Evolutionary conservation across 2,329 filamentous ascomycete species (phyloP).

Genomic region (Neopestalotiopsis clavispora): DNA sequence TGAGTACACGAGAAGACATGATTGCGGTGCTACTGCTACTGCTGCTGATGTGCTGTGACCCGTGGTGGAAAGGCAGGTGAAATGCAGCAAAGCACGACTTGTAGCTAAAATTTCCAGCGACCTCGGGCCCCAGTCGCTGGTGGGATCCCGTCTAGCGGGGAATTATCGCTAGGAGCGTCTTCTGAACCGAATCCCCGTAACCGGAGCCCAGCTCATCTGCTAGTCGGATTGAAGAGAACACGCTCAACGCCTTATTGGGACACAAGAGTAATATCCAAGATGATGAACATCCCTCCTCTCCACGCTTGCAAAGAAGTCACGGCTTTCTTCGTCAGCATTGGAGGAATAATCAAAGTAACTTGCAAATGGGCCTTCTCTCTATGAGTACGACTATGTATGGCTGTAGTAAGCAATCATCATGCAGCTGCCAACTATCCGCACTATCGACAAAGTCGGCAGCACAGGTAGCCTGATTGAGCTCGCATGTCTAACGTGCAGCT

Average conservation of each 20-base stretch:
- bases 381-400: not conserved
- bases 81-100: not conserved
- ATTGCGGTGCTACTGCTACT: constrained; percentile 31
- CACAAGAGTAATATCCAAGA: not conserved
- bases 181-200: not conserved
- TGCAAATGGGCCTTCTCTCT: not conserved
- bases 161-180: not conserved
- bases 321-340: not conserved
- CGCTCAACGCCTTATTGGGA: not conserved
- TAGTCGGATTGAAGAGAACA: not conserved
- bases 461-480: too few relatives aligned
- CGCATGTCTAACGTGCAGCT: too few relatives aligned
- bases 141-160: constrained; percentile 10
- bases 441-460: not conserved
- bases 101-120: constrained; percentile 11
- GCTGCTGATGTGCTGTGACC: constrained; percentile 33
- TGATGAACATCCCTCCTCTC: not conserved
- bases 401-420: not conserved
- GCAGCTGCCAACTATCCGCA: not conserved
- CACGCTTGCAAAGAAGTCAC: not conserved
- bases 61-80: not conserved
- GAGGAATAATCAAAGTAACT: not conserved
- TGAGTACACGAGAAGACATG: constrained; percentile 68
- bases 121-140: not conserved
- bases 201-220: constrained; percentile 7